Conservation (phyloP, 768 basidiomycete genomes). For the Phylloporus sp. region DNA sequence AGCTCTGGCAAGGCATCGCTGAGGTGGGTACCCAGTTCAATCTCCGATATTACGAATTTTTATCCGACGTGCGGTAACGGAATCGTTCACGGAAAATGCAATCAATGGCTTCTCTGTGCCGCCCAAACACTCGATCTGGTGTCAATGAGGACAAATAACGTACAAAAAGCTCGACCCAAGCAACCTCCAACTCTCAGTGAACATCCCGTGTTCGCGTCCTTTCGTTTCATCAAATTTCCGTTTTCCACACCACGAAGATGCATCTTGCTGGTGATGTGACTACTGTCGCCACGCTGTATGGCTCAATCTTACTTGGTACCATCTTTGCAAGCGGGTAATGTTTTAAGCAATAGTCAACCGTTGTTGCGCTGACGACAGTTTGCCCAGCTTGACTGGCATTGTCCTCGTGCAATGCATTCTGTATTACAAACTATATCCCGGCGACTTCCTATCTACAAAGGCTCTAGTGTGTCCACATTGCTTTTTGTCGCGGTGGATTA, state of each 20-base stretch:
- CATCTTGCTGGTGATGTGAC: slow-evolving; percentile 27
- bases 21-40: background rate
- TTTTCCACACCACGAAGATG: slow-evolving; percentile 8
- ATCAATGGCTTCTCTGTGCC: slow-evolving; percentile 9
- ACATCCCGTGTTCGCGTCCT: slow-evolving; percentile 27
- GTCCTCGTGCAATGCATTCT: slow-evolving; percentile 30
- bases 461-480: slow-evolving; percentile 17
- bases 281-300: slow-evolving; percentile 30
- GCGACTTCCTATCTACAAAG: slow-evolving; percentile 25
- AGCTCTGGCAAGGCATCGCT: background rate
- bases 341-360: background rate
- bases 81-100: slow-evolving; percentile 12
- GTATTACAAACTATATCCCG: slow-evolving; percentile 31
- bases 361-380: slow-evolving; percentile 10
- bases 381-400: slow-evolving; percentile 26
- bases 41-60: background rate
- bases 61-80: slow-evolving; percentile 6
- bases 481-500: background rate
- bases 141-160: slow-evolving; percentile 33
- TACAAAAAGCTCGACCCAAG: slow-evolving; percentile 24
- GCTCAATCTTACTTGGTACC: slow-evolving; percentile 30
- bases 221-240: slow-evolving; percentile 17
- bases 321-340: slow-evolving; percentile 28
- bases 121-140: slow-evolving; percentile 18
- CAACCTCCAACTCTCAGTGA: slow-evolving; percentile 14